Conservation (phyloP, 768 basidiomycete genomes). For the Tulasnella sp. region DNA sequence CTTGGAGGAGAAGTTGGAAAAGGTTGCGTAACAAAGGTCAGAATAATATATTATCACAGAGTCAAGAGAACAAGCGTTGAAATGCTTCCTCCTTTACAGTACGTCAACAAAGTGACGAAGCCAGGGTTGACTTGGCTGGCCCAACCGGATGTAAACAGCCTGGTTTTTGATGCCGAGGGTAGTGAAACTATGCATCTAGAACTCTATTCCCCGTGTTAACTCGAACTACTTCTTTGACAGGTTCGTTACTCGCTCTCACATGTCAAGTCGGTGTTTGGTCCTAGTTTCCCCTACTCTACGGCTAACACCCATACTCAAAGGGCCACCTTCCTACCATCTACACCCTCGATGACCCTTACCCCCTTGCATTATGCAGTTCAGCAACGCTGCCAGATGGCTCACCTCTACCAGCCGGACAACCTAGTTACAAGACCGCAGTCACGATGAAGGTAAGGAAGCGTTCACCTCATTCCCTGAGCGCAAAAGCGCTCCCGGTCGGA, state of each 20-base stretch:
- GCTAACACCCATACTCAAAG: not conserved
- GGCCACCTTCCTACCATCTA: slow-evolving; percentile 15
- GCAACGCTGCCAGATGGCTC: slow-evolving; percentile 8
- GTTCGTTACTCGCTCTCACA: not conserved
- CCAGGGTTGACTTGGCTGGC: not conserved
- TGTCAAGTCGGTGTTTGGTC: not conserved
- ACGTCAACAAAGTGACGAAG: slow-evolving; percentile 3
- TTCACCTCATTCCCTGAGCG: too few species aligned
- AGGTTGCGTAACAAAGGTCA: not conserved
- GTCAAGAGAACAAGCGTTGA: not conserved
- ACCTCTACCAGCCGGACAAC: not conserved
- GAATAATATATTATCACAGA: not conserved
- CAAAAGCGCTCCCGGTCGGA: too few species aligned
- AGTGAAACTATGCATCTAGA: not conserved
- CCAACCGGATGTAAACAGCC: not conserved
- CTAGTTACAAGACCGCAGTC: not conserved
- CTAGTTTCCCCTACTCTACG: not conserved
- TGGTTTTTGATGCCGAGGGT: slow-evolving; percentile 6
- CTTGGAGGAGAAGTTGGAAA: not conserved
- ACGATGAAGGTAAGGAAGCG: not conserved
- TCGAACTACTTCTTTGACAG: not conserved
- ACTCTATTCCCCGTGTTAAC: not conserved
- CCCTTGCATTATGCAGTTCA: not conserved
- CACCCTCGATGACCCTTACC: slow-evolving; percentile 14
- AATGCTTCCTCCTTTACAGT: not conserved